Evolutionary conservation across 1,284 basidiomycete species (phyloP).

Genomic region (Ganoderma lingzhi): DNA sequence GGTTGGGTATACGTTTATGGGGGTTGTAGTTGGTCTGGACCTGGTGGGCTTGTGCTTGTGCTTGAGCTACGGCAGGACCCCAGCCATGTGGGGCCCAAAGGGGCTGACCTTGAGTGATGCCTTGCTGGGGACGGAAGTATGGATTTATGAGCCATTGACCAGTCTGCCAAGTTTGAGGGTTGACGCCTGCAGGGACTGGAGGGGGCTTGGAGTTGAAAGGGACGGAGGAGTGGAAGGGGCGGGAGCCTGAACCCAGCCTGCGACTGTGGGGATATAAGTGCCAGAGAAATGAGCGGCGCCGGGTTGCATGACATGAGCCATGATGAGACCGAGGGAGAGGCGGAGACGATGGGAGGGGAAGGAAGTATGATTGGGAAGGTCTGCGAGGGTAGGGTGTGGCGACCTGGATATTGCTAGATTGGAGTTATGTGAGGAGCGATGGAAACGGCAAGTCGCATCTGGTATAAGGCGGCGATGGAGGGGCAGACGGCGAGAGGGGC

Average conservation of each 20-base stretch:
- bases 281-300: conserved; percentile 18
- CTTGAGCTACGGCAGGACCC: conserved; percentile 33
- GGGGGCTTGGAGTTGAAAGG: conserved; percentile 39
- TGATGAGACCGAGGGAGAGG: conserved; percentile 1
- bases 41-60: neutral
- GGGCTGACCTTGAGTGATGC: conserved; percentile 26
- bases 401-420: neutral
- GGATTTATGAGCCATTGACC: conserved; percentile 43
- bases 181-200: conserved; percentile 39
- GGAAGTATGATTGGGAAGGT: conserved; percentile 16
- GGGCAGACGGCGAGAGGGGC: neutral
- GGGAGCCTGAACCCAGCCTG: conserved; percentile 30
- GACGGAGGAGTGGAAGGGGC: conserved; percentile 20
- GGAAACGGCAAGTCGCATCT: neutral
- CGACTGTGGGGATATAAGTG: conserved; percentile 26
- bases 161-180: conserved; percentile 37
- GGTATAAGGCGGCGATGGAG: neutral
- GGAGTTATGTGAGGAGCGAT: neutral
- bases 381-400: neutral
- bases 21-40: conserved; percentile 54
- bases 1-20: conserved; percentile 64
- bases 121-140: conserved; percentile 32
- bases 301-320: conserved; percentile 25
- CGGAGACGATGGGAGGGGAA: conserved; percentile 25
- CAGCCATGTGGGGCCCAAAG: conserved; percentile 43